Evolutionary conservation across 225 moss, liverwort and hornwort genomes (phyloP), one percentile per base, ranked within the genome.

Genomic region (Physcomitrium patens): DNA sequence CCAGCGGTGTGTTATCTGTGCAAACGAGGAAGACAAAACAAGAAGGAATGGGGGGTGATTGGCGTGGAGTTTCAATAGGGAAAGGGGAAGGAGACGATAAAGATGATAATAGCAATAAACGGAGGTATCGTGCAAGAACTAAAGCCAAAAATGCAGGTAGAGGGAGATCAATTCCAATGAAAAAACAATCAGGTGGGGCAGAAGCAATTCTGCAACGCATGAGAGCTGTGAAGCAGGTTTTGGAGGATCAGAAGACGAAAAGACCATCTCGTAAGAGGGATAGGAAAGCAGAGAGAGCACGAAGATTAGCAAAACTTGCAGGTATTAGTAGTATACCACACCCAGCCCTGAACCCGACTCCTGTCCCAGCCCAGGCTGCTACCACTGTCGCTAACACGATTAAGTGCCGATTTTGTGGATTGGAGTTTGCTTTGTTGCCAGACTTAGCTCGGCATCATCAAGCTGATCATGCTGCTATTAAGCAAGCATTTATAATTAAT

Each of bases 211-310:
- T 89, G 71, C 89, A 81, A 77, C 83, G 89, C 41, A 86, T 89
- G 89, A 89, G 80, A 81, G 89, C 89, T 63, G 83, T 89, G 65
- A 81, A 89, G 86, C 89, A 89, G 83, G 89, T 80, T 72, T 50
- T 83, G 74, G 80, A 70, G 78, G 85, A 88, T 57, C 80, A 82
- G 64, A 73, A 73, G 66, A 79, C 78, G 48, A 79, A 60, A 78
- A 89, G 63, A 55, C 83, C 78, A 10, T 79, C 84, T 66, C 87
- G 87, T n/a, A 89, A 84, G 82, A 85, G 82, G 80, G 93, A 82
- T 82, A 86, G 86, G 80, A 87, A 87, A 80, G 87, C 87, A 69
- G 87, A 87, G 66, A 80, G 84, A 76, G 87, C 84, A 57, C 82
- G 87, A 72, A 80, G 87, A 69, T 72, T 87, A 54, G 87, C 84